Percentiles rank a stretch among this genome's conserved stretches.
Conservation (phyloP, 129 eudicot species). For the Lactuca sativa region DNA sequence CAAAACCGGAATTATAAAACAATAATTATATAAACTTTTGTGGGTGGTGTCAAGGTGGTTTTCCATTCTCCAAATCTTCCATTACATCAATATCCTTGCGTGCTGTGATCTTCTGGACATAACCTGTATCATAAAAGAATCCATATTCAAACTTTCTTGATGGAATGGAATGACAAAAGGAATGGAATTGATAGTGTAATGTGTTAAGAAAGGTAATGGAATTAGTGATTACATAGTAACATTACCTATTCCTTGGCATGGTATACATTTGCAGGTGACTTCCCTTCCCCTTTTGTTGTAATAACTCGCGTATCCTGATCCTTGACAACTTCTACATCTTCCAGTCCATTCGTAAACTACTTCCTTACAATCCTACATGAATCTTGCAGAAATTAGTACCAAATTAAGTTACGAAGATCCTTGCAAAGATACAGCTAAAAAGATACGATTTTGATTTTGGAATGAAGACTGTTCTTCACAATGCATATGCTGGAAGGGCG, state of each 20-base stretch:
- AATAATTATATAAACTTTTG: not conserved
- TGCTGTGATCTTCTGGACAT: conserved; percentile 90
- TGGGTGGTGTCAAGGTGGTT: conserved; percentile 54
- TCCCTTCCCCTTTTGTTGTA: conserved; percentile 84
- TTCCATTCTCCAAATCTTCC: conserved; percentile 86
- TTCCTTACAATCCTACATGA: conserved; percentile 64
- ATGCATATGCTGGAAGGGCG: no score
- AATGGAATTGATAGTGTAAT: not conserved
- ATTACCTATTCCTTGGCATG: conserved; percentile 88
- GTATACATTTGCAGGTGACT: conserved; percentile 82
- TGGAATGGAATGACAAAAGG: not conserved
- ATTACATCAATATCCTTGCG: conserved; percentile 82
- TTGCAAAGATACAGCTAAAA: no score
- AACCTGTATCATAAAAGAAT: conserved; percentile 51
- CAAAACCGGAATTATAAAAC: conserved; percentile 12
- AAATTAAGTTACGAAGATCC: not conserved
- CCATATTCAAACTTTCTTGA: conserved; percentile 11
- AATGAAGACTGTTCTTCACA: no score
- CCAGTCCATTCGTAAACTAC: conserved; percentile 98
- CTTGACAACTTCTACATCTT: conserved; percentile 94
- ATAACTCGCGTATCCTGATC: conserved; percentile 74
- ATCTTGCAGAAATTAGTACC: conserved; percentile 22
- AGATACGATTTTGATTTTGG: no score
- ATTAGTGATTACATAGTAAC: not conserved
- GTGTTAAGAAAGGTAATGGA: no score